phyloP scores from a whole-genome alignment of 768 basidiomycete genomes.

The Naganishia randhawae region DNA sequence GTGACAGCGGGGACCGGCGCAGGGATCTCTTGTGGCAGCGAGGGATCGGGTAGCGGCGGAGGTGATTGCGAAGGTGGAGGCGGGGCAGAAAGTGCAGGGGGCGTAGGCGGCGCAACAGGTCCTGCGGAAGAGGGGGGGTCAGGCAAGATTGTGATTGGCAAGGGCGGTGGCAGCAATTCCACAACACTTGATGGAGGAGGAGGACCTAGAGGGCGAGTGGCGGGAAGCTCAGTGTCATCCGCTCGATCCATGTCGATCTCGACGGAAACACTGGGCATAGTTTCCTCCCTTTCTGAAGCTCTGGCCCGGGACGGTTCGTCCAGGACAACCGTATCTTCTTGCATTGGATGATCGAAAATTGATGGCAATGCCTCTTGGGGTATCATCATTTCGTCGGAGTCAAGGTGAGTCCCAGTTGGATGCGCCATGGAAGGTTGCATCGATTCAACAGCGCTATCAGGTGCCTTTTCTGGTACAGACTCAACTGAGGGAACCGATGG shows the following conservation, averaged over 20 bases:
- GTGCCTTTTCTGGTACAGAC: not conserved
- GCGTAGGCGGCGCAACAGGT: not conserved
- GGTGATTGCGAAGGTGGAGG: slow-evolving; percentile 1
- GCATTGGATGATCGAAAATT: not conserved
- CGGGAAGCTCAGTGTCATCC: not conserved
- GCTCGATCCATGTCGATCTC: not conserved
- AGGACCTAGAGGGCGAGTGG: not conserved
- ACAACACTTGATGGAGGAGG: not conserved
- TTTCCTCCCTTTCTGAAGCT: not conserved
- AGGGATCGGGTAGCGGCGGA: slow-evolving; percentile 3
- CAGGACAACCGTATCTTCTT: slow-evolving; percentile 1
- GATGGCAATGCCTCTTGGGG: not conserved
- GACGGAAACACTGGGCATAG: not conserved
- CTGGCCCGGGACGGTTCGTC: not conserved
- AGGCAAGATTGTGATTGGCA: not conserved
- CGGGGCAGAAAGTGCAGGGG: not conserved
- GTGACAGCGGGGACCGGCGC: not conserved
- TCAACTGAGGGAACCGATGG: not conserved
- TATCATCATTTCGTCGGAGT: not conserved
- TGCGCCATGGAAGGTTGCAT: not conserved
- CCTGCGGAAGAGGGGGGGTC: not conserved
- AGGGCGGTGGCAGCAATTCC: not conserved
- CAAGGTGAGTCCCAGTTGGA: not conserved
- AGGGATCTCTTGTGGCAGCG: not conserved
- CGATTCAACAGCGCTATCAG: not conserved